These are phyloP conservation scores for Zygotorulaspora danielsina DNA, from an alignment of 805 yeast species.

Conservation along the genomic window DNA sequence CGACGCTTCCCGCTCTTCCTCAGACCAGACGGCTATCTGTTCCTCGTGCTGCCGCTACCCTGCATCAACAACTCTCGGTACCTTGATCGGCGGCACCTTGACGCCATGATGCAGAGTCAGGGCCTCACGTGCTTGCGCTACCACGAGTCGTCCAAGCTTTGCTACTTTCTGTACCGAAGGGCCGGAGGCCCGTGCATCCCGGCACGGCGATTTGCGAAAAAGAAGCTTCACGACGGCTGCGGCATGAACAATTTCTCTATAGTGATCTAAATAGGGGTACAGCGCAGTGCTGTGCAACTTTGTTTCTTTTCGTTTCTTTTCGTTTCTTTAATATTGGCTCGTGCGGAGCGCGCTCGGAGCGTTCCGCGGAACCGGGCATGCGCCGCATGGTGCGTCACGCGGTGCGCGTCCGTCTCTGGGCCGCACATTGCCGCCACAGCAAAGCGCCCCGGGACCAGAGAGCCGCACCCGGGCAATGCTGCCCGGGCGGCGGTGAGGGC, in stretches of 20 bases:
- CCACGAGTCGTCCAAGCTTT: constrained; percentile 65
- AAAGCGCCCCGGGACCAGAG: too few species aligned
- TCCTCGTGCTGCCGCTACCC: constrained; percentile 84
- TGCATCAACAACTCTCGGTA: constrained; percentile 83
- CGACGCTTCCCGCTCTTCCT: constrained; percentile 54
- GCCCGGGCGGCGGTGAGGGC: too few species aligned
- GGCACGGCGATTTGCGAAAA: constrained; percentile 22
- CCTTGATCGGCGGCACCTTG: constrained; percentile 44
- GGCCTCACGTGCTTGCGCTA: constrained; percentile 51
- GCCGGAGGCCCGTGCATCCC: not conserved
- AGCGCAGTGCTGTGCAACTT: not conserved
- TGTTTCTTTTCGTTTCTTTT: not conserved
- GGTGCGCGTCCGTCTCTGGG: too few species aligned
- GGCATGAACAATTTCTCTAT: constrained; percentile 66
- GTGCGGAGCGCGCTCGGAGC: too few species aligned
- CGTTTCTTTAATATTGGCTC: too few species aligned
- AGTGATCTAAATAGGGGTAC: constrained; percentile 10
- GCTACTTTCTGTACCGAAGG: constrained; percentile 57
- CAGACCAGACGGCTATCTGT: constrained; percentile 41
- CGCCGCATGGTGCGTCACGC: too few species aligned
- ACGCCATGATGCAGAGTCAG: constrained; percentile 48
- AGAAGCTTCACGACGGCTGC: constrained; percentile 54
- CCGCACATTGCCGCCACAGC: too few species aligned
- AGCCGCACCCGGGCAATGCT: too few species aligned
- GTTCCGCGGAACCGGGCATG: not conserved